phyloP scores from a whole-genome alignment of 768 basidiomycete species.

The Chiua virens region DNA sequence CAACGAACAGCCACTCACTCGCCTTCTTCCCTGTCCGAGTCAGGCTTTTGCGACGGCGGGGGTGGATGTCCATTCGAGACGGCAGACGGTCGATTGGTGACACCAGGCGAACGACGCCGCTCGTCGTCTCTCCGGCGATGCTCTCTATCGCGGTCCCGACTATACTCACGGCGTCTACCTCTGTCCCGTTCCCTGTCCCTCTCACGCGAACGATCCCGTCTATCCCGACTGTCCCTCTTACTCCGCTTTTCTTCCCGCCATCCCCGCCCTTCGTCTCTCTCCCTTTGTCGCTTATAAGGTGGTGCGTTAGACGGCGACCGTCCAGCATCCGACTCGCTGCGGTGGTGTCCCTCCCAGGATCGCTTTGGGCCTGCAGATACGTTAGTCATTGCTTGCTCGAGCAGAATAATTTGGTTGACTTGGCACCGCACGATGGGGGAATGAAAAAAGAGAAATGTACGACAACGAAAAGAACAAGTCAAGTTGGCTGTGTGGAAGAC shows the following conservation, averaged over 20 bases:
- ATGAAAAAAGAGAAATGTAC: neutral
- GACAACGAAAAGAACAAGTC: neutral
- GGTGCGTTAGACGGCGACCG: constrained; percentile 13
- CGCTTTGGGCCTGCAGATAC: constrained; percentile 82
- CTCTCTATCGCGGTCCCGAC: constrained; percentile 28
- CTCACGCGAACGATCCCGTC: constrained; percentile 36
- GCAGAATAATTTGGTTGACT: constrained; percentile 57
- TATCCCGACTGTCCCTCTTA: constrained; percentile 40
- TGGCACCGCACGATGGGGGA: constrained; percentile 73
- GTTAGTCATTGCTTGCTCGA: constrained; percentile 66
- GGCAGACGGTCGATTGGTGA: constrained; percentile 8
- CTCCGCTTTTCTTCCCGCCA: constrained; percentile 60
- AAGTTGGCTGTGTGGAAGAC: too few relatives aligned
- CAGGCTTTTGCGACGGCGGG: constrained; percentile 26
- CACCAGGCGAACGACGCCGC: constrained; percentile 21
- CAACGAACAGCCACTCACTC: constrained; percentile 65
- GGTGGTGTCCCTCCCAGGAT: constrained; percentile 60
- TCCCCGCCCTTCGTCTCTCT: constrained; percentile 54
- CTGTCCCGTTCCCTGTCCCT: constrained; percentile 32
- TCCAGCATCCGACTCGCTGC: constrained; percentile 33
- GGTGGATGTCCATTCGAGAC: constrained; percentile 22
- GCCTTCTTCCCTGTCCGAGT: constrained; percentile 83
- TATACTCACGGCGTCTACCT: constrained; percentile 32
- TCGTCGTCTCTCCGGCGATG: constrained; percentile 34
- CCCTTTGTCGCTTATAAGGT: constrained; percentile 53